Evolutionary conservation across 805 yeast species (phyloP), one percentile per base, ranked within the genome.

Genomic region (Lipomyces sp.): DNA sequence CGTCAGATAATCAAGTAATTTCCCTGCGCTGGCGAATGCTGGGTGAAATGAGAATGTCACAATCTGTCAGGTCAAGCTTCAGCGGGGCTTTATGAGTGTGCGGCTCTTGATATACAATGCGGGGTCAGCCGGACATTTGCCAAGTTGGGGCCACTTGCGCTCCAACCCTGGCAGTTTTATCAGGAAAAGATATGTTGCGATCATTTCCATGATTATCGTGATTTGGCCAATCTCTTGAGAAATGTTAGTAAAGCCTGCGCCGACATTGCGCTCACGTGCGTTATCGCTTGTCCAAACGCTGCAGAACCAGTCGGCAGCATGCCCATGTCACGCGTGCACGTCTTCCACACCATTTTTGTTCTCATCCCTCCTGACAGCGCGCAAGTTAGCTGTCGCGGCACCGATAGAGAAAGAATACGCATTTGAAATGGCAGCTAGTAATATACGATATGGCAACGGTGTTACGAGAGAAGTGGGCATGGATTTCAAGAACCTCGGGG

Each of bases 391-490:
- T 8, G 65, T 64, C 33, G 70, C 64, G 24, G 65, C 62, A 42
- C 64, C 62, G 53, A 56, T 33, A 15, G 58, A 71, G 51, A 72
- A 74, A 48, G 81, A 78, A 62, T 78, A 78, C 63, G 81, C 81
- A 13, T 79, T 79, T 63, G 80, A 79, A 65, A 72, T 79, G 77
- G 80, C 81, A 6, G 78, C 80, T 3, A 73, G 77, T 60, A 78
- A 77, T 62, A 76, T 79, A 57, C 74, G 81, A 6, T 79, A 75
- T 58, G 81, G 81, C n/a, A 75, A 75, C 15, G 81, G 81, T 5
- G 79, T 73, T 24, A 79, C 81, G 10, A 57, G 69, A 4, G 81
- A 79, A 60, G 77, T 79, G 8, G 81, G 81, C 34, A 70, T 75
- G 72, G 81, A 79, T 59, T 76, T 79, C 66, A 74, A 72, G 67